Base-by-base conservation (phyloP, 768 basidiomycete species). In the Amanita exitialis region DNA sequence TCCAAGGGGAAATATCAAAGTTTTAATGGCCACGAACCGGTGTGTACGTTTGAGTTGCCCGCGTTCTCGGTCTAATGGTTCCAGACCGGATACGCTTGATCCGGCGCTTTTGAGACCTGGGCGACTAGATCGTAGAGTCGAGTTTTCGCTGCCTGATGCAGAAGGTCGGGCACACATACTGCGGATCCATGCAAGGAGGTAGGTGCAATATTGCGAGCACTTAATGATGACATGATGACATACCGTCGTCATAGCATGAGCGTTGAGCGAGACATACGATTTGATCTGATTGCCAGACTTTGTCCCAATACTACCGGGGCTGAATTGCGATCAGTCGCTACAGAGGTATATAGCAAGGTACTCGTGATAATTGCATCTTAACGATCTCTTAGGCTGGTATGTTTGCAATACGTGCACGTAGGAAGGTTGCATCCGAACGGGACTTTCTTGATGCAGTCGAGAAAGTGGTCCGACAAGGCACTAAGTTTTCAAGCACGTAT, bases 261-360 rank as follows among this genome's bases (percentile, higher is more conserved):
- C 54, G 90, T 92, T 38, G 95, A 97, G 65, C 79, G 93, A 53
- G 88, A 94, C 60, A 98, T 99, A 62, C 90, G 96, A 44, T 99
- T 93, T 64, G 94, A 97, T 63, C 80, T 99, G 39, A 94, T 99
- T 63, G 94, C 94, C 9, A 83, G 96, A 34, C 69, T 99, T 53
- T 99, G 96, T 65, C 96, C 96, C 18, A 96, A 96, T 66, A 94
- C 96, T 12, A 97, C 96, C 9, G 96, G 96, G 53, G 96, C 96
- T n/a, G 96, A 99, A 68, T 68, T 99, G 53, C 84, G 94, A 43
- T 92, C 90, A 21, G 96, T 99, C 6, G 93, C 94, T 13, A 99
- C 95, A 7, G 95, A 99, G 78, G 89, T 87, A 60, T 35, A 73
- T 63, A 37, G 38, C 35, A 15, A 28, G 28, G 16, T 20, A 25